These are phyloP conservation scores for Euphorbia tirucalli DNA, from an alignment of 345 rosid species.

Conservation along the genomic window DNA sequence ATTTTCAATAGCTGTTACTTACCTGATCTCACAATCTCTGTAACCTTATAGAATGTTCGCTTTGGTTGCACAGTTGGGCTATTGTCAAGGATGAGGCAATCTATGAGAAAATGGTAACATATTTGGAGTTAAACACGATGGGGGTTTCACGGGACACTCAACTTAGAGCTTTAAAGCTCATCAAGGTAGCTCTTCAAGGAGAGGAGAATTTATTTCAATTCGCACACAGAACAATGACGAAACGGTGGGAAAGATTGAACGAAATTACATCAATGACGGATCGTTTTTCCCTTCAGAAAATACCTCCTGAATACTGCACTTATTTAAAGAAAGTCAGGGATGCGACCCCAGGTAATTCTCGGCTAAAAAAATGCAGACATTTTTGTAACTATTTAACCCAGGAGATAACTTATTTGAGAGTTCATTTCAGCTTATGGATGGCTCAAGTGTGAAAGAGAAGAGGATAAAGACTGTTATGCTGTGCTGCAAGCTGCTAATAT, in stretches of 20 bases:
- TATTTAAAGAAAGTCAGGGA: slow-evolving; percentile 35
- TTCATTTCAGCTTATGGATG: slow-evolving; percentile 59
- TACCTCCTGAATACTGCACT: slow-evolving; percentile 42
- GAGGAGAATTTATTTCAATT: slow-evolving; percentile 44
- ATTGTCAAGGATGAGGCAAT: slow-evolving; percentile 52
- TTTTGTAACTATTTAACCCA: no score
- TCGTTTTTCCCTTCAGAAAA: slow-evolving; percentile 49
- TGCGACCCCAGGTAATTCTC: slow-evolving; percentile 47
- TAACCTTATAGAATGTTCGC: no score
- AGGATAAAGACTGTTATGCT: slow-evolving; percentile 44
- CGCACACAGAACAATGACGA: slow-evolving; percentile 46
- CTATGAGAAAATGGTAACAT: slow-evolving; percentile 37
- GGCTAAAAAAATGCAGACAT: no score
- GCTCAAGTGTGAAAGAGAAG: slow-evolving; percentile 59
- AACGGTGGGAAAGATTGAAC: slow-evolving; percentile 41
- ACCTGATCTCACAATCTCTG: no score
- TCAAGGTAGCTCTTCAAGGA: slow-evolving; percentile 39
- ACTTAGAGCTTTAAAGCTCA: slow-evolving; percentile 47
- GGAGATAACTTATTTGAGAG: no score
- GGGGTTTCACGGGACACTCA: slow-evolving; percentile 65
- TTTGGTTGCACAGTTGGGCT: slow-evolving; percentile 48
- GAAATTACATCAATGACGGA: slow-evolving; percentile 36
- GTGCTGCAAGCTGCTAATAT: slow-evolving; percentile 49
- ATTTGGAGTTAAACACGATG: slow-evolving; percentile 29
- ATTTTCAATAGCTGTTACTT: not conserved